Conservation (phyloP, 495 filamentous ascomycete genomes). For the Podospora comata region DNA sequence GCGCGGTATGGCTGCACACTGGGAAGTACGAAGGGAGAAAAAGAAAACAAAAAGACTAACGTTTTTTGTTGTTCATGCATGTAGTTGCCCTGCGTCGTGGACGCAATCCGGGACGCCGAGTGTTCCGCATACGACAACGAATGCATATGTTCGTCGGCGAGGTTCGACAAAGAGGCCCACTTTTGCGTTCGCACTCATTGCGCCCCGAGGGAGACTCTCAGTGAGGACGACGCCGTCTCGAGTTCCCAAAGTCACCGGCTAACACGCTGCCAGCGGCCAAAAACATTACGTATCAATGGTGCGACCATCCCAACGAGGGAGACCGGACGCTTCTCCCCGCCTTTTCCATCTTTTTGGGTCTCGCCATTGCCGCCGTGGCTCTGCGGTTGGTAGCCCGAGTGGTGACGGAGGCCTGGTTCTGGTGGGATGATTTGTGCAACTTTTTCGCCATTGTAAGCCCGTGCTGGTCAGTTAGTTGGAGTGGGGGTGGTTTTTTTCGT, state of each 20-base stretch:
- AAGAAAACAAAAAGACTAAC: neutral
- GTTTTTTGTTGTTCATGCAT: neutral
- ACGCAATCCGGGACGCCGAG: neutral
- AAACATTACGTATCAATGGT: constrained; percentile 22
- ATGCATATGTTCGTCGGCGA: neutral
- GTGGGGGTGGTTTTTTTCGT: too few relatives aligned
- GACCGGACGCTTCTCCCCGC: constrained; percentile 20
- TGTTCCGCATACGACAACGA: neutral
- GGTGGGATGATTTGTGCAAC: constrained; percentile 37
- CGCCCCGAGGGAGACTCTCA: neutral
- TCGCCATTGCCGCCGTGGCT: constrained; percentile 25
- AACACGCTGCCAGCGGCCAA: constrained; percentile 22
- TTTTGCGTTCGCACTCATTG: neutral
- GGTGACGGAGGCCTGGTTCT: constrained; percentile 32
- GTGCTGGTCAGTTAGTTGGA: neutral
- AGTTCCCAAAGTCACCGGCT: neutral
- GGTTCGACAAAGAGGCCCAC: neutral
- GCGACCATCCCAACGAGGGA: constrained; percentile 4
- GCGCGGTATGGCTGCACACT: neutral
- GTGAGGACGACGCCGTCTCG: constrained; percentile 23
- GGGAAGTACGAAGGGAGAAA: too few relatives aligned
- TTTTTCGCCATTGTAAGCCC: constrained; percentile 13
- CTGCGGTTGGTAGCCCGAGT: constrained; percentile 30
- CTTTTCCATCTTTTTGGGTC: constrained; percentile 23
- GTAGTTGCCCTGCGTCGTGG: neutral